phyloP scores from a whole-genome alignment of 1,284 basidiomycete genomes.

The Takashimella tepidaria region DNA sequence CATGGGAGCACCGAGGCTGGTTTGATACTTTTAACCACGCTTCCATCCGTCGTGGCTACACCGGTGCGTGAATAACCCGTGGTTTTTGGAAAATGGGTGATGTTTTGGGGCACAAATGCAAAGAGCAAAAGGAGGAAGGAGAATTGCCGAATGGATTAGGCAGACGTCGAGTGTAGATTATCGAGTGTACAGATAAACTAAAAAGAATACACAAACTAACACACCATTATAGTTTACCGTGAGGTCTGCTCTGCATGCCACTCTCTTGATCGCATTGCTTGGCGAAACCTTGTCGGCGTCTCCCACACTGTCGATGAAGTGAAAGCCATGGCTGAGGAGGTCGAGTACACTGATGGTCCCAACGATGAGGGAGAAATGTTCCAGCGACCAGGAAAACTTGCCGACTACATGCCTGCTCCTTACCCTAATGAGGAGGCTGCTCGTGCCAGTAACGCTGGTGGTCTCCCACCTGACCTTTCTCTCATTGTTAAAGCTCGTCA shows the following conservation, averaged over 20 bases:
- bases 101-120: neutral
- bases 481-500: slow-evolving; percentile 98
- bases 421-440: slow-evolving; percentile 99
- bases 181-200: neutral
- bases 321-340: slow-evolving; percentile 88
- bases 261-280: slow-evolving; percentile 97
- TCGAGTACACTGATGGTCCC: slow-evolving; percentile 96
- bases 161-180: neutral
- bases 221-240: slow-evolving; percentile 67
- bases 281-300: slow-evolving; percentile 98
- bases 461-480: slow-evolving; percentile 93
- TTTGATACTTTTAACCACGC: slow-evolving; percentile 95
- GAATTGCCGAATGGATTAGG: neutral
- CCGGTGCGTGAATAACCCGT: slow-evolving; percentile 46
- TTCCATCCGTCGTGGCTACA: slow-evolving; percentile 90
- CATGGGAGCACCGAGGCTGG: slow-evolving; percentile 84
- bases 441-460: slow-evolving; percentile 79
- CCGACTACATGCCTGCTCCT: slow-evolving; percentile 93
- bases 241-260: slow-evolving; percentile 99
- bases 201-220: neutral
- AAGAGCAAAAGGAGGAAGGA: neutral
- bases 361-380: slow-evolving; percentile 97
- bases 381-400: slow-evolving; percentile 69
- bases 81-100: neutral
- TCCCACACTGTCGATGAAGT: slow-evolving; percentile 92